Conservation (phyloP, 345 rosid genomes). For the Dipteronia sinensis region DNA sequence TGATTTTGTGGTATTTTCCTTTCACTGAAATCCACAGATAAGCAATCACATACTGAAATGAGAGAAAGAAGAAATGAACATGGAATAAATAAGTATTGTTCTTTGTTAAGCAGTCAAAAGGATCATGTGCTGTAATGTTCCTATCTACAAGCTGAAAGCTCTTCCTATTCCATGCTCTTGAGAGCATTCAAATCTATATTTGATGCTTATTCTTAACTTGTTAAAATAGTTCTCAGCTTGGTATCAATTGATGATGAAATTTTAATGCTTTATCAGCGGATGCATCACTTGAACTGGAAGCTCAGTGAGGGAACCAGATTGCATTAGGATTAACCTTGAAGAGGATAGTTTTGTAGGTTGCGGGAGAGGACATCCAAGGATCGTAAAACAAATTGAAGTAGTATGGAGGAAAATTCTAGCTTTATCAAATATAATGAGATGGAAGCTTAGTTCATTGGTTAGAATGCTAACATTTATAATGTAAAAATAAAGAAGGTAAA, state of each 20-base stretch:
- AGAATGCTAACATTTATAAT: neutral
- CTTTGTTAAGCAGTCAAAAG: neutral
- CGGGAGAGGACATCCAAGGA: neutral
- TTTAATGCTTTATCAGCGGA: constrained; percentile 1
- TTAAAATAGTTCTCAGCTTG: neutral
- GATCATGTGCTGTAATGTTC: neutral
- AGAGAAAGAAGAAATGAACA: neutral
- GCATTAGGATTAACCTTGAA: neutral
- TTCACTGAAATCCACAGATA: neutral
- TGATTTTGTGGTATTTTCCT: neutral
- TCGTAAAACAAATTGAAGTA: neutral
- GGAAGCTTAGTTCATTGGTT: neutral
- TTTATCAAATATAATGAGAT: neutral
- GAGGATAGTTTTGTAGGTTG: neutral
- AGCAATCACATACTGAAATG: neutral
- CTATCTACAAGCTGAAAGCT: neutral
- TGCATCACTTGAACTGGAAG: constrained; percentile 1
- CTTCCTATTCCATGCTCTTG: neutral
- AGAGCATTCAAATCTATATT: neutral
- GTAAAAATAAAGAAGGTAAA: neutral
- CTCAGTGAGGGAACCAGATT: constrained; percentile 6
- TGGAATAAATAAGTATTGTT: neutral
- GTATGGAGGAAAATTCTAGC: neutral
- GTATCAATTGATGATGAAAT: constrained; percentile 10
- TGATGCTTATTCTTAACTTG: neutral